These are phyloP conservation scores for Coffea canephora DNA, from an alignment of 257 asterid genomes.

Conservation along the genomic window DNA sequence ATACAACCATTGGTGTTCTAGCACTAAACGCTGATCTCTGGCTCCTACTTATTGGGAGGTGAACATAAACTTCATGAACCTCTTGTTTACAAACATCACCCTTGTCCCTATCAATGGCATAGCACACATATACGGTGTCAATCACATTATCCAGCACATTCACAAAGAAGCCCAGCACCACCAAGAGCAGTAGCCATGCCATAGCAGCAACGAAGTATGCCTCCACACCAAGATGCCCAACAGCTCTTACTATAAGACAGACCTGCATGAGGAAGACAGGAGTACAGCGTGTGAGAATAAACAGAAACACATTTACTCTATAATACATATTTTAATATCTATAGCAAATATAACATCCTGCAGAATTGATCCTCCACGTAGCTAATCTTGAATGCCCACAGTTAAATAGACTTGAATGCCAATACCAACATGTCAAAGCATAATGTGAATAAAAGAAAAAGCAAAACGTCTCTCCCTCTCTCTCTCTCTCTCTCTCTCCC, in stretches of 20 bases:
- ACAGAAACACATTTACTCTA: too few species aligned
- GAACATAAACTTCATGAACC: constrained; percentile 86
- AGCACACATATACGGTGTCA: constrained; percentile 83
- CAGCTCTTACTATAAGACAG: constrained; percentile 56
- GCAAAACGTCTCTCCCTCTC: not conserved
- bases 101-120: constrained; percentile 80
- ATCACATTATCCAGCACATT: constrained; percentile 75
- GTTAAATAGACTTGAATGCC: not conserved
- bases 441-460: not conserved
- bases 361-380: not conserved
- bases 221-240: constrained; percentile 57
- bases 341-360: not conserved
- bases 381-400: constrained; percentile 1
- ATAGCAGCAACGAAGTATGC: constrained; percentile 63
- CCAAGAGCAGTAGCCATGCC: constrained; percentile 77
- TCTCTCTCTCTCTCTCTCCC: not conserved
- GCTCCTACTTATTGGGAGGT: constrained; percentile 88
- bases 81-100: constrained; percentile 88
- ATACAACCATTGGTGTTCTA: constrained; percentile 58
- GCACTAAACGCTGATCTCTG: constrained; percentile 57
- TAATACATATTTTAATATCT: too few species aligned
- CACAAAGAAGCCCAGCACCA: constrained; percentile 70
- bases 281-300: not conserved
- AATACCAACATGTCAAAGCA: not conserved
- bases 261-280: constrained; percentile 43